These are phyloP conservation scores for Symmetrospora coprosmae DNA, from an alignment of 768 basidiomycete species.

Conservation along the genomic window DNA sequence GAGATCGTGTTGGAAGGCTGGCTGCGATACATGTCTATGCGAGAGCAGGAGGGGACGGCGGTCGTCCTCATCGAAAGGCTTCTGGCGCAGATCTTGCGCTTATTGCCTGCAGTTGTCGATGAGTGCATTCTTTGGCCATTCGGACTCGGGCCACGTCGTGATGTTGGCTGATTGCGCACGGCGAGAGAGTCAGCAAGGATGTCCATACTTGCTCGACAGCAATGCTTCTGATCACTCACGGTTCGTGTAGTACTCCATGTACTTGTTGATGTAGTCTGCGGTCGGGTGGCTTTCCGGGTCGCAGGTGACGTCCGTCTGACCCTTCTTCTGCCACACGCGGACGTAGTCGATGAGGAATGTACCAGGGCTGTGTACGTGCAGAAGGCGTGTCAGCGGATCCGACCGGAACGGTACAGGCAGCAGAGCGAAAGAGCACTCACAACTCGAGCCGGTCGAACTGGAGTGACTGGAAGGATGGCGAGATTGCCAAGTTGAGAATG, in stretches of 20 bases:
- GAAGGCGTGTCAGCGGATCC: too few relatives aligned
- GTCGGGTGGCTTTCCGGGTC: slow-evolving; percentile 68
- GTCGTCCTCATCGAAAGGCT: too few relatives aligned
- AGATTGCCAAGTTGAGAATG: slow-evolving; percentile 49
- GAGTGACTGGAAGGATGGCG: slow-evolving; percentile 30
- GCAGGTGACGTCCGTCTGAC: slow-evolving; percentile 54
- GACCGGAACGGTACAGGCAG: slow-evolving; percentile 1
- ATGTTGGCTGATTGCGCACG: not conserved
- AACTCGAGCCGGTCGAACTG: slow-evolving; percentile 57
- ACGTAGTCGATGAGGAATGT: slow-evolving; percentile 80
- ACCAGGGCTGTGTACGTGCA: not conserved
- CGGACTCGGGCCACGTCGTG: not conserved
- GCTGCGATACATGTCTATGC: too few relatives aligned
- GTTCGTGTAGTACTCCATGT: slow-evolving; percentile 20
- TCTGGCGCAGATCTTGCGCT: not conserved
- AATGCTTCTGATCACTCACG: not conserved
- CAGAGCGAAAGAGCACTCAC: too few relatives aligned
- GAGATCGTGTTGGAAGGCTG: too few relatives aligned
- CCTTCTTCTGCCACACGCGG: slow-evolving; percentile 67
- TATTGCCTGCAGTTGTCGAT: not conserved
- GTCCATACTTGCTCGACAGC: not conserved
- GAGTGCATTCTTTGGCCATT: not conserved
- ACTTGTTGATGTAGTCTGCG: slow-evolving; percentile 47
- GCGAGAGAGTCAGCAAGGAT: too few relatives aligned
- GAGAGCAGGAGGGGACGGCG: too few relatives aligned